Base-by-base conservation (phyloP, 139 green algal genomes). In the Dunaliella primolecta region DNA sequence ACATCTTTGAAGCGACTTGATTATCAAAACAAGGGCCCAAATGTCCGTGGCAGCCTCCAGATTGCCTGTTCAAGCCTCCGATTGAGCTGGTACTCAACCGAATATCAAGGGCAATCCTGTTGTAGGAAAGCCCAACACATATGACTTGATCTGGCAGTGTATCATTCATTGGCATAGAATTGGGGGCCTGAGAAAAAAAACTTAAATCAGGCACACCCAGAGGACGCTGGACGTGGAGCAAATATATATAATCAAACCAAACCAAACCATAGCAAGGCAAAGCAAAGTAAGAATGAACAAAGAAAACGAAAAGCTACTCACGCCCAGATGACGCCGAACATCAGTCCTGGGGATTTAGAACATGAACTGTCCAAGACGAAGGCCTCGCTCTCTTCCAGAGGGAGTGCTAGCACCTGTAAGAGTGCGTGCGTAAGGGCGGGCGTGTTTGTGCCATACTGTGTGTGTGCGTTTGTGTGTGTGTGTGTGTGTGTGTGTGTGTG, bases 241-340 rank as follows among this genome's bases (percentile, higher is more conserved):
- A n/a, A n/a, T n/a, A n/a, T n/a, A n/a, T n/a, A n/a, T n/a, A n/a
- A n/a, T n/a, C n/a, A n/a, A n/a, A n/a, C n/a, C n/a, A 15, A 7
- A 64, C 46, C 15, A 25, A 64, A 64, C 15, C 7, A 64, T 15
- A 25, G 46, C 46, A 64, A 64, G 46, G 7, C 46, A 7, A 25
- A 64, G 46, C 7, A 25, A 64, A 64, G 46, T 64, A 64, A 15
- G 7, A 64, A 15, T 64, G 7, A 15, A 15, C 46, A 7, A 64
- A 64, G 7, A 64, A 15, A 25, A 64, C 46, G 7, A 64, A 64
- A 64, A 64, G 46, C 46, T 64, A 64, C 46, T 64, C 46, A 87
- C 0, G 84, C 90, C 94, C 94, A 97, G 75, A 94, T 82, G 27
- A 96, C 74, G 1, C 88, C 92, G 85, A 96, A 96, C 85, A 96